Percentiles rank a stretch among this genome's conserved stretches.
phyloP scores from a whole-genome alignment of 1,284 basidiomycete genomes.

The Moesziomyces globuligerus region DNA sequence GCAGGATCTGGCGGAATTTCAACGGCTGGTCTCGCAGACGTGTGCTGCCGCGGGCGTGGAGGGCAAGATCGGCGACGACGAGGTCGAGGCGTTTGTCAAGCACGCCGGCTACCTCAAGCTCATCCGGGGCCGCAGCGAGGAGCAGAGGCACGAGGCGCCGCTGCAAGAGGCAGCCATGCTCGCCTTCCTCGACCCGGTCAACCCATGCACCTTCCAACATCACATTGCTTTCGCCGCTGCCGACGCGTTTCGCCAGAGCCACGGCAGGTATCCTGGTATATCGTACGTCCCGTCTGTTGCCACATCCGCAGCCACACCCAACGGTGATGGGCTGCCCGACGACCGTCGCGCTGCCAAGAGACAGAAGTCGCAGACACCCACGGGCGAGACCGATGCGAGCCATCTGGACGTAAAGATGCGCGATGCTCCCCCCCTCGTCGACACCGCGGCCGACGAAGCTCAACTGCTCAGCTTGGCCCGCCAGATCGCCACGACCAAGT shows the following conservation, averaged over 20 bases:
- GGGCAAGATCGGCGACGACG: slow-evolving; percentile 68
- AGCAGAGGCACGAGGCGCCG: slow-evolving; percentile 65
- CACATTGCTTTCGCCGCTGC: slow-evolving; percentile 69
- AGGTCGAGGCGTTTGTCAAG: slow-evolving; percentile 85
- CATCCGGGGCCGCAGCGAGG: slow-evolving; percentile 76
- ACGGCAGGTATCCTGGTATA: slow-evolving; percentile 69
- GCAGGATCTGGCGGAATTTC: slow-evolving; percentile 75
- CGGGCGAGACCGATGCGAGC: slow-evolving; percentile 28
- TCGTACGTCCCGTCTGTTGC: slow-evolving; percentile 10
- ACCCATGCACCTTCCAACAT: slow-evolving; percentile 60
- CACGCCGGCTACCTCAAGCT: slow-evolving; percentile 85
- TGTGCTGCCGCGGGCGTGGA: slow-evolving; percentile 56
- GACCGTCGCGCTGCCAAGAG: slow-evolving; percentile 31
- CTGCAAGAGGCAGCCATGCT: slow-evolving; percentile 49
- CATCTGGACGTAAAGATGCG: slow-evolving; percentile 39
- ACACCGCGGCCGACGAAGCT: slow-evolving; percentile 50
- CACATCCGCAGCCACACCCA: slow-evolving; percentile 1
- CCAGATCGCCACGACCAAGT: slow-evolving; percentile 18
- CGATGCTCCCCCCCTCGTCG: slow-evolving; percentile 68
- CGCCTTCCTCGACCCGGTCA: slow-evolving; percentile 59
- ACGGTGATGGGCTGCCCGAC: slow-evolving; percentile 2
- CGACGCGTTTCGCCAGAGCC: slow-evolving; percentile 68
- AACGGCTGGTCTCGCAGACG: slow-evolving; percentile 47
- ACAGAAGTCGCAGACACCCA: slow-evolving; percentile 49
- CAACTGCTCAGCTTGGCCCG: slow-evolving; percentile 35